These are phyloP conservation scores for Leptodontidium sp. DNA, from an alignment of 2,329 filamentous ascomycete species.

Conservation along the genomic window DNA sequence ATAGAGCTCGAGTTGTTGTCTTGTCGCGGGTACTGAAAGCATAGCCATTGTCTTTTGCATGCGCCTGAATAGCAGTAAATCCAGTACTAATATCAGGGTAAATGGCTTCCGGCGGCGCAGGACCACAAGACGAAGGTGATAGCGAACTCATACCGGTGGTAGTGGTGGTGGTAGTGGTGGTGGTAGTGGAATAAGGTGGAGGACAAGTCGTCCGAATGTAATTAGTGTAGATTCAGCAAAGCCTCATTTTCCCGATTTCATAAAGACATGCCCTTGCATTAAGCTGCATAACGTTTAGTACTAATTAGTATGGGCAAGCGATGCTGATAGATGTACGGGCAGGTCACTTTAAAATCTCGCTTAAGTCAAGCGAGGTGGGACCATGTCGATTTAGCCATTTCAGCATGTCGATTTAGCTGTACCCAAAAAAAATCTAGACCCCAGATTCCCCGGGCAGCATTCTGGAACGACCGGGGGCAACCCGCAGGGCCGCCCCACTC, in stretches of 20 bases:
- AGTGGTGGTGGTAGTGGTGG: no score
- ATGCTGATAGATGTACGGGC: no score
- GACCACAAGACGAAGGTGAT: neutral
- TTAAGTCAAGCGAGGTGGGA: neutral
- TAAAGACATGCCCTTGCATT: neutral
- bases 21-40: neutral
- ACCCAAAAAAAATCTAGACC: no score
- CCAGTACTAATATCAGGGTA: neutral
- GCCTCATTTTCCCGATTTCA: neutral
- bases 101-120: neutral
- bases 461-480: no score
- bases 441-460: no score
- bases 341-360: no score
- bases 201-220: neutral
- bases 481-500: no score
- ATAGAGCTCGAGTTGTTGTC: neutral
- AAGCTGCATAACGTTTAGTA: neutral
- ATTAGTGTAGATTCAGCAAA: neutral
- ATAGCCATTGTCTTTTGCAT: neutral
- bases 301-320: no score
- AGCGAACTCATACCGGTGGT: neutral
- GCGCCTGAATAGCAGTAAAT: neutral
- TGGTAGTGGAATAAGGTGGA: neutral
- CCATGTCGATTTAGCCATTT: neutral
- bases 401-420: constrained; percentile 2